phyloP scores from a whole-genome alignment of 768 basidiomycete genomes.

The Suillus fuscotomentosus region DNA sequence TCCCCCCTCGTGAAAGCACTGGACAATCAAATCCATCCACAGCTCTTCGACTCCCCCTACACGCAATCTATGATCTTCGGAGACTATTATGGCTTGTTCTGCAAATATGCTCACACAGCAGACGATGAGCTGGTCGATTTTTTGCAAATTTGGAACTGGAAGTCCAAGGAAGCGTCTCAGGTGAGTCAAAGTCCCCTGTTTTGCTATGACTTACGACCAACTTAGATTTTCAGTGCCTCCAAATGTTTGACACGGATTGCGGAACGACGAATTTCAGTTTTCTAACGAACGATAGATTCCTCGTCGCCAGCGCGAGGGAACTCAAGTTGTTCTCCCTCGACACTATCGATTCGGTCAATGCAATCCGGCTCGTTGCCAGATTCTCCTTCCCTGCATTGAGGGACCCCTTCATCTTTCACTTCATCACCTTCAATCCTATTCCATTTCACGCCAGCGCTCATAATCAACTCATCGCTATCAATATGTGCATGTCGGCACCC shows the following conservation, averaged over 20 bases:
- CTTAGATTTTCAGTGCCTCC: neutral
- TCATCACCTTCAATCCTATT: neutral
- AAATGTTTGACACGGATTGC: neutral
- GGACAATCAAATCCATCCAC: neutral
- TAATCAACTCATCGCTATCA: neutral
- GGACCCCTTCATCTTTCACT: neutral
- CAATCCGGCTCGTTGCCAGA: neutral
- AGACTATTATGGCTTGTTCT: neutral
- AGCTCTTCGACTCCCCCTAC: no score
- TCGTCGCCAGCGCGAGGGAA: neutral
- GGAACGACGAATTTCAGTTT: neutral
- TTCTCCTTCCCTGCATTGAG: neutral
- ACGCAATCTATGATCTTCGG: neutral
- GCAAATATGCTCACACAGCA: neutral
- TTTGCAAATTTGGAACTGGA: slow-evolving; percentile 2
- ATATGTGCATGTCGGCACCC: neutral
- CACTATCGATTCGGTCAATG: neutral
- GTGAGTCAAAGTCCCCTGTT: neutral
- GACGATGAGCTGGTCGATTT: neutral
- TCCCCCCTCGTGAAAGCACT: neutral
- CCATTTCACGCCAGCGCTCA: neutral
- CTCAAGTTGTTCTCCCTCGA: neutral
- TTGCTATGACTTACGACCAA: neutral
- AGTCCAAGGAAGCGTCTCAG: neutral
- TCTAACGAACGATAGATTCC: neutral